These are phyloP conservation scores for Agmasoma carcini DNA, from an alignment of 371 early-diverging fungal genomes.

Conservation along the genomic window DNA sequence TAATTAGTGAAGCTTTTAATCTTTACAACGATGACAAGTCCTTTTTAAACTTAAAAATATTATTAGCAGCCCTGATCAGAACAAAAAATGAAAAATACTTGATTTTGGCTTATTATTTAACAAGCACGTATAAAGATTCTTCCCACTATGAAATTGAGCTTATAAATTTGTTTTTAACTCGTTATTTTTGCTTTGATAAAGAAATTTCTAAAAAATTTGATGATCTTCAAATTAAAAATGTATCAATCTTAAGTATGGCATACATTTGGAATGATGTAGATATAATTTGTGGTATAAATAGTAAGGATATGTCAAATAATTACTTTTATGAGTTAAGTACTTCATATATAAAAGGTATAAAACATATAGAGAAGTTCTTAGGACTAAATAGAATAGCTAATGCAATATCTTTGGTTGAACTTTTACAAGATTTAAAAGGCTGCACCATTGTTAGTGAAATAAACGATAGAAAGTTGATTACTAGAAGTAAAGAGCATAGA, in stretches of 20 bases:
- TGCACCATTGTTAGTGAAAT: conserved; percentile 19
- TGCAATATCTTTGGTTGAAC: conserved; percentile 14
- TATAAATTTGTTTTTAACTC: conserved; percentile 28
- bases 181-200: conserved; percentile 34
- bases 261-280: conserved; percentile 42
- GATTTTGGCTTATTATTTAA: conserved; percentile 31
- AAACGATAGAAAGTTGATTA: conserved; percentile 9
- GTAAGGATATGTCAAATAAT: not conserved
- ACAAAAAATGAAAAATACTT: conserved; percentile 15
- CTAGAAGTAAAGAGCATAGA: not conserved
- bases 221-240: conserved; percentile 28
- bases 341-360: not conserved
- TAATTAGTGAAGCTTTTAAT: not conserved
- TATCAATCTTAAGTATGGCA: conserved; percentile 31
- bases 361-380: conserved; percentile 18
- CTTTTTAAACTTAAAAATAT: conserved; percentile 13
- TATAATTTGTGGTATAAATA: not conserved
- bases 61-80: conserved; percentile 24
- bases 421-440: conserved; percentile 2
- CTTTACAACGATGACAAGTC: not conserved
- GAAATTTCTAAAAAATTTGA: conserved; percentile 14
- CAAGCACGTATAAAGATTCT: conserved; percentile 3
- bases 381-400: conserved; percentile 17
- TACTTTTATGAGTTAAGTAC: not conserved
- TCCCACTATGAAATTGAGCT: conserved; percentile 32